Evolutionary conservation across 1,284 basidiomycete genomes (phyloP).

Genomic region (Ganoderma lucidum): DNA sequence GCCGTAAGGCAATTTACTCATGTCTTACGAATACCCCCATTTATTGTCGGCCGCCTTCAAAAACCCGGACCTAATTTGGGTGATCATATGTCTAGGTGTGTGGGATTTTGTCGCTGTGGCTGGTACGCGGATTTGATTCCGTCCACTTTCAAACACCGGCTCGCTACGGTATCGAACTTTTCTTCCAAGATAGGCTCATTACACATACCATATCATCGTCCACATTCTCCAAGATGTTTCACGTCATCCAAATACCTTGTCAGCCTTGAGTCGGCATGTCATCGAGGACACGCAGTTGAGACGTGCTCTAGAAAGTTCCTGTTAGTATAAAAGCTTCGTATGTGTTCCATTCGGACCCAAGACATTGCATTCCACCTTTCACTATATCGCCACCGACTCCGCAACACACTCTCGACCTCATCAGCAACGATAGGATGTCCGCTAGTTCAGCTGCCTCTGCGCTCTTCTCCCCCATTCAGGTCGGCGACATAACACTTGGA

Average conservation of each 20-base stretch:
- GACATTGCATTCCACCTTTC: background rate
- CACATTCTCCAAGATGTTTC: no score
- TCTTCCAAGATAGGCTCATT: background rate
- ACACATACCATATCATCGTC: no score
- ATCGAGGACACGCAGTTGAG: no score
- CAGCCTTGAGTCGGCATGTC: no score
- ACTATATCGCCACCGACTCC: background rate
- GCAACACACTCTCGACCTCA: background rate
- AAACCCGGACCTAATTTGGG: background rate
- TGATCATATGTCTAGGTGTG: background rate
- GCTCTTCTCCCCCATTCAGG: conserved; percentile 4
- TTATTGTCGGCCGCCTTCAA: background rate
- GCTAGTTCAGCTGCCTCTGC: background rate
- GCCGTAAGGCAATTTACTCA: background rate
- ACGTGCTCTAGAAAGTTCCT: no score
- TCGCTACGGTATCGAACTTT: background rate
- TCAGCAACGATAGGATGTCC: background rate
- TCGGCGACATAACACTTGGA: background rate
- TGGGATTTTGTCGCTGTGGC: background rate
- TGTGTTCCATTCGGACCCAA: background rate
- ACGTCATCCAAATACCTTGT: no score
- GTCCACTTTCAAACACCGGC: background rate
- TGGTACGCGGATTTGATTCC: background rate
- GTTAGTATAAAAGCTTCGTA: no score
- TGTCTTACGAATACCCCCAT: background rate